Percentiles rank a stretch among this genome's conserved stretches.
Conservation (phyloP, 2,329 filamentous ascomycete species). For the Aspergillus viridinutans region DNA sequence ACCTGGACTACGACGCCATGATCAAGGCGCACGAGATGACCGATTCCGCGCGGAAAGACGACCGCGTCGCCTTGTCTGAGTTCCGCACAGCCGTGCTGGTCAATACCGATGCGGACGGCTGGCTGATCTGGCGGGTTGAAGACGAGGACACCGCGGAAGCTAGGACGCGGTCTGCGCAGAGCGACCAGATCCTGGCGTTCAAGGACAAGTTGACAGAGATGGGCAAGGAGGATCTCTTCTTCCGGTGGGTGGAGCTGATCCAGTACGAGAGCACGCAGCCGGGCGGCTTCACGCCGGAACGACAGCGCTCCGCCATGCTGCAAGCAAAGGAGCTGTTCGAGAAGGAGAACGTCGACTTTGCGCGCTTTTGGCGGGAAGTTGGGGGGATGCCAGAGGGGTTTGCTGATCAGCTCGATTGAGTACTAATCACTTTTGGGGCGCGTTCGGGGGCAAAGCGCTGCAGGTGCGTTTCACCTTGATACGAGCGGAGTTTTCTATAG, state of each 20-base stretch:
- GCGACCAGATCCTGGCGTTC: slow-evolving; percentile 72
- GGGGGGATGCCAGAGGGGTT: slow-evolving; percentile 58
- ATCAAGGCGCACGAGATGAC: slow-evolving; percentile 66
- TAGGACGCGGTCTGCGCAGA: slow-evolving; percentile 33
- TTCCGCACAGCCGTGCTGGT: slow-evolving; percentile 69
- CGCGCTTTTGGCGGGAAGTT: slow-evolving; percentile 69
- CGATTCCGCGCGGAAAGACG: slow-evolving; percentile 41
- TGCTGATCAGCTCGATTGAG: slow-evolving; percentile 44
- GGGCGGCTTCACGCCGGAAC: slow-evolving; percentile 71
- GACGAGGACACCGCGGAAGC: slow-evolving; percentile 47
- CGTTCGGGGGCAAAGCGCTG: not conserved
- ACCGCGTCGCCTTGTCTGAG: slow-evolving; percentile 53
- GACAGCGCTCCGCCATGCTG: slow-evolving; percentile 66
- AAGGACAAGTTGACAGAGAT: slow-evolving; percentile 68
- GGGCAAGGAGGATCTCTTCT: slow-evolving; percentile 86
- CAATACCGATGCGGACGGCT: slow-evolving; percentile 63
- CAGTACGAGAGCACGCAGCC: slow-evolving; percentile 79
- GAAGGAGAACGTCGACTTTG: slow-evolving; percentile 74
- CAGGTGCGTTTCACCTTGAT: not conserved
- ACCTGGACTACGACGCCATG: slow-evolving; percentile 83
- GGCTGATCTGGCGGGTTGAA: slow-evolving; percentile 62
- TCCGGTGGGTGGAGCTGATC: slow-evolving; percentile 86
- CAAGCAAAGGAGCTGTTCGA: slow-evolving; percentile 74
- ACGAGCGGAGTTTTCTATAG: not conserved
- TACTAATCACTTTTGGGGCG: not conserved